phyloP scores from a whole-genome alignment of 805 yeast genomes.

The Pichia cephalocereana region DNA sequence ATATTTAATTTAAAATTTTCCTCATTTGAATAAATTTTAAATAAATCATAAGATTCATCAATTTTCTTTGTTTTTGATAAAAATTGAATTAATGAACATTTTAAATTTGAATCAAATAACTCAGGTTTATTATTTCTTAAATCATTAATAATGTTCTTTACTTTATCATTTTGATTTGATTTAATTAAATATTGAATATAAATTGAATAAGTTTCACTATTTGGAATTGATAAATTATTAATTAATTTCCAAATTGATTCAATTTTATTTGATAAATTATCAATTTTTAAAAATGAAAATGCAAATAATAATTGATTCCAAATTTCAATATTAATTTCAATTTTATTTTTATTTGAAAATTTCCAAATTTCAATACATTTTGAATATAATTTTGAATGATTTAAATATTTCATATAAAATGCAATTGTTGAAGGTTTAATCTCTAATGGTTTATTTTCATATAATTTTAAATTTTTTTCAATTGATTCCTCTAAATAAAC shows the following conservation, averaged over 20 bases:
- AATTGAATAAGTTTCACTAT: constrained; percentile 39
- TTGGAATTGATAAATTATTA: constrained; percentile 28
- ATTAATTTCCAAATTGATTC: constrained; percentile 28
- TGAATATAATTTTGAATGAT: constrained; percentile 6
- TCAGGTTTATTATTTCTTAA: constrained; percentile 26
- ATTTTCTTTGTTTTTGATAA: constrained; percentile 32
- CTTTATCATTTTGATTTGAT: constrained; percentile 32
- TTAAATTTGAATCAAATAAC: constrained; percentile 30
- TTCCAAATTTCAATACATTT: constrained; percentile 10
- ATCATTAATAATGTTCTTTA: constrained; percentile 28
- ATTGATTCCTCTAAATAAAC: constrained; percentile 6
- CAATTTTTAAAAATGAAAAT: constrained; percentile 19
- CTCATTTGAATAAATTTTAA: constrained; percentile 19
- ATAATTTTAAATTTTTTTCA: constrained; percentile 3
- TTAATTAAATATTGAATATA: constrained; percentile 40
- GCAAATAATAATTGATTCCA: constrained; percentile 51
- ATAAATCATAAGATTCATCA: constrained; percentile 30
- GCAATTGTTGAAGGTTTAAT: constrained; percentile 9
- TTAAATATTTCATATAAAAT: constrained; percentile 11
- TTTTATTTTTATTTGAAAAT: constrained; percentile 20
- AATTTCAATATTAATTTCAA: constrained; percentile 26
- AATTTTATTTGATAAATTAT: constrained; percentile 27
- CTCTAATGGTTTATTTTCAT: constrained; percentile 1
- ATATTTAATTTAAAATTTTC: constrained; percentile 33
- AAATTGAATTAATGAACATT: constrained; percentile 38